Percentiles rank a stretch among this genome's conserved stretches.
These are phyloP conservation scores for Neofusicoccum ribis DNA, from an alignment of 2,329 filamentous ascomycete genomes.

Conservation along the genomic window DNA sequence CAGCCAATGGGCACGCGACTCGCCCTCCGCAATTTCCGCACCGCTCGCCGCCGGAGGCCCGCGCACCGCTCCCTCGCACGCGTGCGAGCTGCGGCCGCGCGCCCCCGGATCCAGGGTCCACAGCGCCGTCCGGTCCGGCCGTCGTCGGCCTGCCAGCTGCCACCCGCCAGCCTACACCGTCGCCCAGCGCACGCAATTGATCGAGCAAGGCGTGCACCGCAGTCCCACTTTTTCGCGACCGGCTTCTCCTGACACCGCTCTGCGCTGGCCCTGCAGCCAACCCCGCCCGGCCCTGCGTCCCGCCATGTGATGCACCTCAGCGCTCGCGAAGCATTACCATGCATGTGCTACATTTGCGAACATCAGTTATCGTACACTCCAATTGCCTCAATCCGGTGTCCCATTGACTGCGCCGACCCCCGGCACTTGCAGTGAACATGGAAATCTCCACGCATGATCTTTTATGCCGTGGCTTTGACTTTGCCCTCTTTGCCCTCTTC, in stretches of 20 bases:
- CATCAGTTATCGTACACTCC: background rate
- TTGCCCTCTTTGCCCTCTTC: background rate
- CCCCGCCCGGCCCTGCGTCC: too few species aligned
- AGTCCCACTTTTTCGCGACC: too few species aligned
- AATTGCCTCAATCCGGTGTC: background rate
- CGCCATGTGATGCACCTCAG: background rate
- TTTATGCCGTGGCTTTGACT: background rate
- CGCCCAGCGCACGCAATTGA: background rate
- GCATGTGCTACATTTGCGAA: background rate
- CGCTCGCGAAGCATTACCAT: background rate
- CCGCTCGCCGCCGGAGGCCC: background rate
- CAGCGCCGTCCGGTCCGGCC: background rate
- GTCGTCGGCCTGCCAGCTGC: background rate
- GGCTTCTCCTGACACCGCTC: too few species aligned
- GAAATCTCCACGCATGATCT: too few species aligned
- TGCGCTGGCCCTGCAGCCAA: too few species aligned
- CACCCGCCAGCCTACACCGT: background rate
- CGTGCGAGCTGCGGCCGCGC: background rate
- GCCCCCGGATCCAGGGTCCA: background rate
- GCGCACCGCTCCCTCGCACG: too few species aligned
- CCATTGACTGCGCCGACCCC: background rate
- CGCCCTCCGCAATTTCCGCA: slow-evolving; percentile 14
- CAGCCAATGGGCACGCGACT: slow-evolving; percentile 1
- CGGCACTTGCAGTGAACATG: too few species aligned
- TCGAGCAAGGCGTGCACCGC: too few species aligned